These are phyloP conservation scores for Podospora conica DNA, from an alignment of 495 filamentous ascomycete species.

Conservation along the genomic window DNA sequence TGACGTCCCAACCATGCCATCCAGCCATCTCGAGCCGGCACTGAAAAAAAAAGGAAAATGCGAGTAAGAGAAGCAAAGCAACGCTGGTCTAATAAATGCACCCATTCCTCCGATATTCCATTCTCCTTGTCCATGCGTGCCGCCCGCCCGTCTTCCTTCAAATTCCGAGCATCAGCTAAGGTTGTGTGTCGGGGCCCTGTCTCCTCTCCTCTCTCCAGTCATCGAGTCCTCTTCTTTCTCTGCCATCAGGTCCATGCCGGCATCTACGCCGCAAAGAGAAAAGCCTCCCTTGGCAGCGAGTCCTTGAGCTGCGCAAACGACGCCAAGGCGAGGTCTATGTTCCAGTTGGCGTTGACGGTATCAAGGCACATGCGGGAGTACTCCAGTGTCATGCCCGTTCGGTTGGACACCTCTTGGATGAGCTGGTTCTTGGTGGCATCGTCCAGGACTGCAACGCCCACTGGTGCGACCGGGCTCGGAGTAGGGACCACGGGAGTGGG, in stretches of 20 bases:
- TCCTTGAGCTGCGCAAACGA: constrained; percentile 57
- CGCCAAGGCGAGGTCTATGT: constrained; percentile 59
- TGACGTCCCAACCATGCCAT: not conserved
- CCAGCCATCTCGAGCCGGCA: not conserved
- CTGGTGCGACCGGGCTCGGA: not conserved
- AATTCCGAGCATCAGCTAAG: not conserved
- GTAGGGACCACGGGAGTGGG: constrained; percentile 2
- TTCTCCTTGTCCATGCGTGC: not conserved
- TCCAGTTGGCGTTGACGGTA: constrained; percentile 59
- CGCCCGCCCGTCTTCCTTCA: not conserved
- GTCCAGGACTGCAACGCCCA: constrained; percentile 19
- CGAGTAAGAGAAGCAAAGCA: not conserved
- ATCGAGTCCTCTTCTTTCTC: not conserved
- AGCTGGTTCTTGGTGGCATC: constrained; percentile 52
- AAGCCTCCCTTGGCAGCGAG: constrained; percentile 35
- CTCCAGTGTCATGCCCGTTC: constrained; percentile 64
- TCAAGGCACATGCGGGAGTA: constrained; percentile 65
- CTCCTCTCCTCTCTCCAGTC: not conserved
- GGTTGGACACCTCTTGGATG: constrained; percentile 57
- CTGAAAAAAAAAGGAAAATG: not conserved
- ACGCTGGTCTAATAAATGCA: not conserved
- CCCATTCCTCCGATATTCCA: not conserved
- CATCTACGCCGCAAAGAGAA: constrained; percentile 17
- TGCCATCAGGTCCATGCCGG: not conserved
- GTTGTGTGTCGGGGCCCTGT: not conserved